Percentiles rank a stretch among this genome's conserved stretches.
These are phyloP conservation scores for Fusarium camptoceras DNA, from an alignment of 2,329 filamentous ascomycete species.

Conservation along the genomic window DNA sequence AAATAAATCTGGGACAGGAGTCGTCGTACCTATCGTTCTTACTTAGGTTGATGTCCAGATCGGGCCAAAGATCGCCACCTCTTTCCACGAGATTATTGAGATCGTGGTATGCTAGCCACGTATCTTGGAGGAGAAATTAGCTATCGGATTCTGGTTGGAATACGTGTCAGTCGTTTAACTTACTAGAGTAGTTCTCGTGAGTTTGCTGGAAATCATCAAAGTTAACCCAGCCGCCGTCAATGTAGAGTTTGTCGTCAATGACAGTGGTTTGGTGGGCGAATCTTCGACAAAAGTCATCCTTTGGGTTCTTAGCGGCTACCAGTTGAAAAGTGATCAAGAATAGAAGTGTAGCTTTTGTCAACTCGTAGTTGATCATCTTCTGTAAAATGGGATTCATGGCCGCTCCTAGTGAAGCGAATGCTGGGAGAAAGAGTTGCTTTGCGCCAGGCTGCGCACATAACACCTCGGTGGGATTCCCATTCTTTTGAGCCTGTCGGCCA, in stretches of 20 bases:
- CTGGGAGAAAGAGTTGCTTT: too few relatives aligned
- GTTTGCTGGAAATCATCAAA: constrained; percentile 14
- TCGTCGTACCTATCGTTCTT: neutral
- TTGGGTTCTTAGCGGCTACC: neutral
- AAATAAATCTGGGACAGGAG: fast-evolving
- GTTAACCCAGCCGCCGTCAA: constrained; percentile 9
- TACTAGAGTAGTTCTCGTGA: constrained; percentile 5
- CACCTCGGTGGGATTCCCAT: too few relatives aligned
- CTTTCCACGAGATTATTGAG: neutral
- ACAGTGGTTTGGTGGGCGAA: neutral
- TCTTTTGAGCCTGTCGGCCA: too few relatives aligned
- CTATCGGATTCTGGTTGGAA: fast-evolving
- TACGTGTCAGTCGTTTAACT: fast-evolving
- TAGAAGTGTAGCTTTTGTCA: neutral
- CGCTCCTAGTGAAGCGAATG: too few relatives aligned
- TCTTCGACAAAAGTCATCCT: neutral
- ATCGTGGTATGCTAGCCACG: neutral
- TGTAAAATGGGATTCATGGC: too few relatives aligned
- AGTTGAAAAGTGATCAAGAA: fast-evolving
- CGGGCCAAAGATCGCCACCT: neutral
- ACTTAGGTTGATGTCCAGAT: neutral
- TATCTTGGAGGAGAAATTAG: neutral
- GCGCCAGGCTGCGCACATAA: too few relatives aligned
- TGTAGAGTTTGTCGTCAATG: constrained; percentile 6
- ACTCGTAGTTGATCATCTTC: too few relatives aligned